phyloP scores from a whole-genome alignment of 2,329 filamentous ascomycete species.

The Aspergillus tamarii region DNA sequence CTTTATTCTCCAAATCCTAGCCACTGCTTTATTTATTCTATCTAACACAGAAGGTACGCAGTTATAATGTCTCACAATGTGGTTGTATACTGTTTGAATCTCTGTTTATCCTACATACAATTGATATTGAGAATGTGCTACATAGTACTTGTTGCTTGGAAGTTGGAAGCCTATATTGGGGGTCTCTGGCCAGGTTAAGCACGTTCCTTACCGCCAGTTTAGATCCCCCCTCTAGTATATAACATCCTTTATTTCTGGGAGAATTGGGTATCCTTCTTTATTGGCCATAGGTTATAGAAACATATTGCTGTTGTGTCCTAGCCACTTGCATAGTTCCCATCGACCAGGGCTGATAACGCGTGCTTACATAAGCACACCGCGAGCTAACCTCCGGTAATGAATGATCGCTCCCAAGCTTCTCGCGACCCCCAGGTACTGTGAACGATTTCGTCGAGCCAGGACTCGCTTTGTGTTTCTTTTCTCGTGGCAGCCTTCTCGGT shows the following conservation, averaged over 20 bases:
- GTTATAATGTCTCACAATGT: background rate
- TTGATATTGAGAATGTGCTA: background rate
- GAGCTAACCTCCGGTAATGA: background rate
- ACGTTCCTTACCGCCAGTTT: background rate
- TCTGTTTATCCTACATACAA: background rate
- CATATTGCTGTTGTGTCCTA: background rate
- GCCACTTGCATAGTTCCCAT: background rate
- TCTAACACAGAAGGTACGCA: background rate
- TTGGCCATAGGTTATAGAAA: background rate
- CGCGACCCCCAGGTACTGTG: background rate
- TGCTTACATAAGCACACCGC: conserved; percentile 5
- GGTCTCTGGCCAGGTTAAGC: background rate
- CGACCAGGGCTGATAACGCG: background rate
- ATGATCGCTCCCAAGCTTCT: background rate
- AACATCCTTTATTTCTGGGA: background rate
- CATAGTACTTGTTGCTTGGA: background rate
- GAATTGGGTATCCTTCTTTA: background rate
- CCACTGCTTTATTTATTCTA: background rate
- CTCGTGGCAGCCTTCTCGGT: background rate
- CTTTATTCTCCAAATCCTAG: background rate
- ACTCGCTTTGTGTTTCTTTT: background rate
- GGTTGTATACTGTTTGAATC: background rate
- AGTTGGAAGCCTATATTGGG: background rate
- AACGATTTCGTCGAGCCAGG: background rate
- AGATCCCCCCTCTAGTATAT: background rate